phyloP scores from a whole-genome alignment of 2,329 filamentous ascomycete species.

The Cephalotrichum gorgonifer region DNA sequence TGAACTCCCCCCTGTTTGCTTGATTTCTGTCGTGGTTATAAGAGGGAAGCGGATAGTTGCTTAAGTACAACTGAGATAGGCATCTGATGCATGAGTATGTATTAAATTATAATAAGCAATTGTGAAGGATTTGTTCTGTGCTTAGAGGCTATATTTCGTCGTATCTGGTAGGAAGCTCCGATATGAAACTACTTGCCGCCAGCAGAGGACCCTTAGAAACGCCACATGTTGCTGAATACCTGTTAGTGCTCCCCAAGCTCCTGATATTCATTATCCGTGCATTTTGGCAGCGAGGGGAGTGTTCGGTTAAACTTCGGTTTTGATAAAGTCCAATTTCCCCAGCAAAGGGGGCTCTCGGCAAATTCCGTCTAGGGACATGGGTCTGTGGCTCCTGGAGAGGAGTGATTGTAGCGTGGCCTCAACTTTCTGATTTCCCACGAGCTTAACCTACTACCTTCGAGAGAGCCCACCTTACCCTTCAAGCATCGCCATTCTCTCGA shows the following conservation, averaged over 20 bases:
- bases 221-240: too few relatives aligned
- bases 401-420: conserved; percentile 5
- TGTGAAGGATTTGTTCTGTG: too few relatives aligned
- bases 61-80: too few relatives aligned
- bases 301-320: neutral
- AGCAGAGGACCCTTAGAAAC: too few relatives aligned
- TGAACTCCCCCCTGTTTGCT: too few relatives aligned
- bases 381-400: too few relatives aligned
- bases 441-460: too few relatives aligned
- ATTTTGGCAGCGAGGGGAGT: neutral
- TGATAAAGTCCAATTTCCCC: neutral
- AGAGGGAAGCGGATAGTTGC: too few relatives aligned
- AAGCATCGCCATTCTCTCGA: neutral
- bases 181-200: too few relatives aligned
- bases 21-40: too few relatives aligned
- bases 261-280: neutral
- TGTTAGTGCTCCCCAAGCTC: neutral
- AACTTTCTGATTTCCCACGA: neutral
- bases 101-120: too few relatives aligned
- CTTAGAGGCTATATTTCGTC: neutral
- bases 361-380: neutral
- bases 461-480: neutral
- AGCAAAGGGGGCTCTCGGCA: neutral
- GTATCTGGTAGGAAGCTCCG: neutral
- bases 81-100: too few relatives aligned